These are phyloP conservation scores for Neofusicoccum ribis DNA, from an alignment of 2,329 filamentous ascomycete genomes.

Conservation along the genomic window DNA sequence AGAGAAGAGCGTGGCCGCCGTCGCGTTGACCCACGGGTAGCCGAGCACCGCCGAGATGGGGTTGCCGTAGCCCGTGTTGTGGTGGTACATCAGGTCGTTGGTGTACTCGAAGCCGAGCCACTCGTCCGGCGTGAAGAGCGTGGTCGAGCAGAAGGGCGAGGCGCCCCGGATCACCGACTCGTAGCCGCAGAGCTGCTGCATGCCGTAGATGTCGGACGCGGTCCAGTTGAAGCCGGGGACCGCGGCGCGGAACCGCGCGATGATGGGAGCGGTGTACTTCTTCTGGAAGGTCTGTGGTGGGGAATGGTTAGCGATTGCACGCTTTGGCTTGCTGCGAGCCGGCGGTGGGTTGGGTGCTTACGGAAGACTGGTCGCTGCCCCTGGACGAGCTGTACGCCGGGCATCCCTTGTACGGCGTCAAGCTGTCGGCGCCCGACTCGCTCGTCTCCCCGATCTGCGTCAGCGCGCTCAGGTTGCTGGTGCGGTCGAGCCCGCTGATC, in stretches of 20 bases:
- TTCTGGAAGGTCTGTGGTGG: conserved; percentile 46
- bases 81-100: conserved; percentile 64
- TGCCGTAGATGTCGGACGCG: conserved; percentile 61
- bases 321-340: neutral
- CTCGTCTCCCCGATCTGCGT: conserved; percentile 58
- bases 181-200: conserved; percentile 67
- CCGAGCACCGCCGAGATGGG: conserved; percentile 59
- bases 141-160: conserved; percentile 62
- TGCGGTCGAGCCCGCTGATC: conserved; percentile 57
- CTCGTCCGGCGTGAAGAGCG: conserved; percentile 61
- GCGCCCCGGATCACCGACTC: conserved; percentile 64
- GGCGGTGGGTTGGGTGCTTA: conserved; percentile 22
- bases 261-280: conserved; percentile 61
- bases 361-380: conserved; percentile 56
- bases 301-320: neutral
- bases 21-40: conserved; percentile 67
- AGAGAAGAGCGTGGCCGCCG: conserved; percentile 50
- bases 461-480: conserved; percentile 56
- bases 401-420: conserved; percentile 67
- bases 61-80: conserved; percentile 67
- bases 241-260: conserved; percentile 55
- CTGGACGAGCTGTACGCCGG: conserved; percentile 61
- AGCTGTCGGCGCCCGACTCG: conserved; percentile 58
- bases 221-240: conserved; percentile 65
- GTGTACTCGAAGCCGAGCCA: conserved; percentile 69